These are phyloP conservation scores for Cerioporus squamosus DNA, from an alignment of 1,284 basidiomycete species.

Conservation along the genomic window DNA sequence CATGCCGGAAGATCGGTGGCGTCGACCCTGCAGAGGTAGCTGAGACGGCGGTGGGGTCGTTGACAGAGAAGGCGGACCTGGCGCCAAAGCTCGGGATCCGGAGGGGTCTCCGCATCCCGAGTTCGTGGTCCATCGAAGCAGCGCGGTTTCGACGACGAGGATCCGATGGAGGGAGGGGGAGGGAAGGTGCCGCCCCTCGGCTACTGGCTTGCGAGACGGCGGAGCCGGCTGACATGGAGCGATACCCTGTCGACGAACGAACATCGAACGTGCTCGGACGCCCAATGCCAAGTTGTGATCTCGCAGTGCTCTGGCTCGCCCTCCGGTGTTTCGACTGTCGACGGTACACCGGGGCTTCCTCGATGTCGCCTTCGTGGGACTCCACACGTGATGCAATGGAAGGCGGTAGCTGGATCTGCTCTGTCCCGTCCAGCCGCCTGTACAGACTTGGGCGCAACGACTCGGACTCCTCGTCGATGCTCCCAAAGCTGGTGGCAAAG, in stretches of 20 bases:
- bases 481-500: conserved; percentile 28
- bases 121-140: conserved; percentile 40
- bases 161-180: conserved; percentile 41
- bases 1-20: conserved; percentile 2
- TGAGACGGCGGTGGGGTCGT: conserved; percentile 20
- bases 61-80: conserved; percentile 41
- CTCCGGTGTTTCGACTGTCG: conserved; percentile 27
- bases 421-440: conserved; percentile 50
- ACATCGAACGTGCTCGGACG: conserved; percentile 26
- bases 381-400: conserved; percentile 58
- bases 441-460: conserved; percentile 16
- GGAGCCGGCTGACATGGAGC: conserved; percentile 31
- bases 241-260: conserved; percentile 19
- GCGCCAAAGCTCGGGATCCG: conserved; percentile 35
- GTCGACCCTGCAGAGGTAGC: conserved; percentile 33
- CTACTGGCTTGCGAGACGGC: conserved; percentile 11
- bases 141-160: conserved; percentile 31
- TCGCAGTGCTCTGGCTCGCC: conserved; percentile 17
- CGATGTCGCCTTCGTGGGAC: conserved; percentile 49
- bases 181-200: conserved; percentile 31
- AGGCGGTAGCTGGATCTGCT: conserved; percentile 61
- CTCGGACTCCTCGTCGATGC: conserved; percentile 25
- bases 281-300: conserved; percentile 12
- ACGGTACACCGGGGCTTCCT: conserved; percentile 44
- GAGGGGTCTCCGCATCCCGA: conserved; percentile 42